Percentiles rank a stretch among this genome's conserved stretches.
These are phyloP conservation scores for Paraglomus occultum DNA, from an alignment of 192 early-diverging fungal genomes.

Conservation along the genomic window DNA sequence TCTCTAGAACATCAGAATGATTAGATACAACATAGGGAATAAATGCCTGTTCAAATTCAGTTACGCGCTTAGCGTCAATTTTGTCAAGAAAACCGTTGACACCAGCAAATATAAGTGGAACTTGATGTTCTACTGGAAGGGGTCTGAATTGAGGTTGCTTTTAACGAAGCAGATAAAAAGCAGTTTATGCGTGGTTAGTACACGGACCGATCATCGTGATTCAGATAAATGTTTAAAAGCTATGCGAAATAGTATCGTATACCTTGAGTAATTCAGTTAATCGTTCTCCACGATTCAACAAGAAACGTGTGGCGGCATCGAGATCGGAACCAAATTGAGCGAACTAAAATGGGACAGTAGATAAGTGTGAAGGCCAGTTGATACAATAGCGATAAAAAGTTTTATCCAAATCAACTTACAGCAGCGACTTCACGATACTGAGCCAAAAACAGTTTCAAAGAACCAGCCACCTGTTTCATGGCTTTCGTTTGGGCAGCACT, in stretches of 20 bases:
- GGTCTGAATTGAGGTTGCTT: slow-evolving; percentile 97
- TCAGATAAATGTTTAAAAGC: too few relatives aligned
- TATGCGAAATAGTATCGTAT: background rate
- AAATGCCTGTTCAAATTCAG: slow-evolving; percentile 90
- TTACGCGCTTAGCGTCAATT: slow-evolving; percentile 90
- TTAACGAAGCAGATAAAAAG: background rate
- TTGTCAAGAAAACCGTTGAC: slow-evolving; percentile 99
- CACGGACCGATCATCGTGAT: too few relatives aligned
- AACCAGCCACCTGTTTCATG: slow-evolving; percentile 99
- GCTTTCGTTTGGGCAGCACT: slow-evolving; percentile 99
- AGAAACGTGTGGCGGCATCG: slow-evolving; percentile 99
- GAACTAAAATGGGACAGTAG: slow-evolving; percentile 46
- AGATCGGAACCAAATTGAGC: slow-evolving; percentile 99
- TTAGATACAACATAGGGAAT: slow-evolving; percentile 85
- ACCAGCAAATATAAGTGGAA: slow-evolving; percentile 97
- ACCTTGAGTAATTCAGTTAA: slow-evolving; percentile 96
- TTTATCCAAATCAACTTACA: background rate
- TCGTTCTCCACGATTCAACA: slow-evolving; percentile 99
- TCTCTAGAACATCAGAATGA: slow-evolving; percentile 83
- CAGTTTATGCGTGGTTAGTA: background rate
- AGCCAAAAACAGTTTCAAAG: slow-evolving; percentile 99
- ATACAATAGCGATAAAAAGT: background rate
- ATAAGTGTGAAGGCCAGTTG: background rate
- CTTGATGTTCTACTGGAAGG: slow-evolving; percentile 95
- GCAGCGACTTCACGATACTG: slow-evolving; percentile 99